Evolutionary conservation across 2,329 filamentous ascomycete genomes (phyloP).

Genomic region (Neofusicoccum ribis): DNA sequence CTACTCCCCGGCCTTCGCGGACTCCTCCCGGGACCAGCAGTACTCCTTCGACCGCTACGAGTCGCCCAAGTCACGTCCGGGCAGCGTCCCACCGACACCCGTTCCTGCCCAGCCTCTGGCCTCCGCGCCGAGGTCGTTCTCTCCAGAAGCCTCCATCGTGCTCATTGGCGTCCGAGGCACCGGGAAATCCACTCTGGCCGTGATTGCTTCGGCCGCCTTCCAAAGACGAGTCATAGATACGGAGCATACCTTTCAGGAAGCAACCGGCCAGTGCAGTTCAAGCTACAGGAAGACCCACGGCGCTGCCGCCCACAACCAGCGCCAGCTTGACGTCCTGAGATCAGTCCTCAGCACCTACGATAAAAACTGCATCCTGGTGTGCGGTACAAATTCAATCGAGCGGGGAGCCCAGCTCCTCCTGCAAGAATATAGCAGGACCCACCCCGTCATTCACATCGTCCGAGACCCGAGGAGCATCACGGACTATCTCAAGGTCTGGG

Average conservation of each 20-base stretch:
- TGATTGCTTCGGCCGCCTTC: slow-evolving; percentile 73
- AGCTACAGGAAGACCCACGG: slow-evolving; percentile 66
- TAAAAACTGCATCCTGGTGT: slow-evolving; percentile 67
- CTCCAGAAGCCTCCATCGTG: slow-evolving; percentile 67
- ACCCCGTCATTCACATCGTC: slow-evolving; percentile 71
- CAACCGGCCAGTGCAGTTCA: slow-evolving; percentile 61
- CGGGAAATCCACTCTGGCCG: slow-evolving; percentile 73
- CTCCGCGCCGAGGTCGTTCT: slow-evolving; percentile 46
- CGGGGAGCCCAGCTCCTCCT: slow-evolving; percentile 62
- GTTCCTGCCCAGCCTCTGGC: not conserved
- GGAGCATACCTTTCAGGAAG: slow-evolving; percentile 66
- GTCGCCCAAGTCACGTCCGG: not conserved
- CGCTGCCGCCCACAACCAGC: slow-evolving; percentile 60
- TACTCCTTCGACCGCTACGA: not conserved
- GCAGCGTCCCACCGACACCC: slow-evolving; percentile 3
- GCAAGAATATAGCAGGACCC: slow-evolving; percentile 60
- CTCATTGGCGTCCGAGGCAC: slow-evolving; percentile 72
- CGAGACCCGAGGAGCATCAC: slow-evolving; percentile 67
- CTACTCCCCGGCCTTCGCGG: not conserved
- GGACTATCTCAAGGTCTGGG: slow-evolving; percentile 57
- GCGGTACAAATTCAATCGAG: slow-evolving; percentile 68
- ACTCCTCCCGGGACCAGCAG: not conserved
- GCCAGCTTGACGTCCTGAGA: slow-evolving; percentile 63
- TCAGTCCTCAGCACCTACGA: slow-evolving; percentile 60
- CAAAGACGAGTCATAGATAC: slow-evolving; percentile 68